Evolutionary conservation across 169 alveolate genomes (phyloP).

Genomic region (Cryptosporidium sp.): DNA sequence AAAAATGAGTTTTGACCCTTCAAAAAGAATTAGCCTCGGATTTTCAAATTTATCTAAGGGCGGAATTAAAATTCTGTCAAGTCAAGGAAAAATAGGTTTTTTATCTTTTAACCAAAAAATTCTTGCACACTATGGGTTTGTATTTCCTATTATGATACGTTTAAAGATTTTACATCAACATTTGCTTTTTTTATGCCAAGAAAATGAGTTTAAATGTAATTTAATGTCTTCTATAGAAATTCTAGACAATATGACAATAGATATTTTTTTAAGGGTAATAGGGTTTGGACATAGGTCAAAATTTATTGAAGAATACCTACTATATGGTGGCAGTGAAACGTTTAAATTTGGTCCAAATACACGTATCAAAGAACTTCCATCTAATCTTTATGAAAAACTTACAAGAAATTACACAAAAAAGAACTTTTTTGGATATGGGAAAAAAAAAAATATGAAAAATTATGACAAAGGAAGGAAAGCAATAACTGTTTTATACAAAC

Average conservation of each 20-base stretch:
- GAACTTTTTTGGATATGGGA: neutral
- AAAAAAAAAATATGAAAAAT: neutral
- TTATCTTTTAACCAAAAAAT: constrained; percentile 58
- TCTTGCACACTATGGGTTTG: constrained; percentile 73
- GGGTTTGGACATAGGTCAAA: constrained; percentile 68
- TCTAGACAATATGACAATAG: constrained; percentile 56
- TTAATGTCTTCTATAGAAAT: constrained; percentile 38
- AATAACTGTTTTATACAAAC: neutral
- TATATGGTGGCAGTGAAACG: constrained; percentile 15
- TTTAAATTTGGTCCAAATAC: constrained; percentile 6
- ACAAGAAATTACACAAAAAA: constrained; percentile 33
- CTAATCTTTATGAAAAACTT: constrained; percentile 41
- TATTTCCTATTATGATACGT: constrained; percentile 64
- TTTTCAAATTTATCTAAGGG: constrained; percentile 40
- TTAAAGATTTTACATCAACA: constrained; percentile 50
- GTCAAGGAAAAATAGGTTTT: constrained; percentile 20
- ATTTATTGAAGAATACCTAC: constrained; percentile 55
- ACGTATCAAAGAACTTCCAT: constrained; percentile 39
- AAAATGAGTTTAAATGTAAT: neutral
- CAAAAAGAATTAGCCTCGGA: constrained; percentile 64
- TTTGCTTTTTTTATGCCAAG: neutral
- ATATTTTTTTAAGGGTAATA: constrained; percentile 49
- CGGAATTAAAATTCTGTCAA: constrained; percentile 16
- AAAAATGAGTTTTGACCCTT: constrained; percentile 42
- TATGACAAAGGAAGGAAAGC: constrained; percentile 46